Evolutionary conservation across 163 green algal genomes (phyloP), one percentile per base, ranked within the genome.

Genomic region (Prototheca stagnorum): DNA sequence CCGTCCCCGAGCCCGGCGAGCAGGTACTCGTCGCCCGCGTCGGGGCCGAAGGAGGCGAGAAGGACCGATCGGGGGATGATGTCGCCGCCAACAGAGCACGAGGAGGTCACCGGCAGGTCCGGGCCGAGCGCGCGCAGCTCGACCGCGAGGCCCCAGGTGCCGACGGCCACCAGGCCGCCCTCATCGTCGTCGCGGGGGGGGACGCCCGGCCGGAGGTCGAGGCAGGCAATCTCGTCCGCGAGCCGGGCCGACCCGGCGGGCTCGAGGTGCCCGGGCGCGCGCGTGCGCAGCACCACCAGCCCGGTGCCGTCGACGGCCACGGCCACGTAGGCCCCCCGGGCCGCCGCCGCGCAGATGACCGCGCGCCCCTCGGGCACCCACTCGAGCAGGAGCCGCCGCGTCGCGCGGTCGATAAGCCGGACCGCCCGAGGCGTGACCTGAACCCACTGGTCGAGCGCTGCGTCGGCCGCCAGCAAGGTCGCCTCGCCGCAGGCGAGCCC

Each of bases 1-100:
- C 88, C 88, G 49, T 98, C 88, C 8, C 88, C 88, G 49, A 98
- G 58, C 0, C 79, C 87, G 21, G 62, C 71, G 35, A 97, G 70
- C 8, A 86, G 65, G 59, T 91, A 92, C 3, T 68, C 48, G 17
- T 65, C 46, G 8, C 62, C 76, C n/a, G n/a, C n/a, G n/a, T n/a
- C n/a, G n/a, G n/a, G n/a, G 39, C 93, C 87, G 58, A 96, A 81
- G 11, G 62, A 53, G 33, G 68, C 73, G 26, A 94, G 62, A 16
- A 94, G 66, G 17, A 89, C 62, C 19, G 67, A 73, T 44, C 44
- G 20, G 7, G 43, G 86, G 56, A 98, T 95, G 56, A 94, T 70
- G 29, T 91, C 79, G 0, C 59, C 69, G 17, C 65, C 73, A 22
- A 93, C 56, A 17, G 44, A 17, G 51, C 80, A 54, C 16, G 37